A percentile compares a stretch with the other conserved stretches of the same genome.
Evolutionary conservation across 2,329 filamentous ascomycete species (phyloP).

Genomic region (Penicillium sp.): DNA sequence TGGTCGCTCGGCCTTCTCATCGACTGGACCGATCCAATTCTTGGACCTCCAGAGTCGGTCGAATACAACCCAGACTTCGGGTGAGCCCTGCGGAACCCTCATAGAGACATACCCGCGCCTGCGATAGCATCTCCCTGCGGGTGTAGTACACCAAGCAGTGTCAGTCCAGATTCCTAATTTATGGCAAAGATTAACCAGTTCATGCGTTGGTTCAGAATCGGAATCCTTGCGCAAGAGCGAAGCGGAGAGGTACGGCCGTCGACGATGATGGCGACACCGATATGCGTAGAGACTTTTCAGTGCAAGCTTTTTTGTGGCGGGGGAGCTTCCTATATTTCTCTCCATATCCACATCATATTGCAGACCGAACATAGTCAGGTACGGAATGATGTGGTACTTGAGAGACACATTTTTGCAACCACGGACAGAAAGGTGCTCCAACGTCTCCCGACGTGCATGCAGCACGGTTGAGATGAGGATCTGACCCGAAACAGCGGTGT

Average conservation of each 20-base stretch:
- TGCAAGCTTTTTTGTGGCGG: slow-evolving; percentile 42
- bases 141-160: slow-evolving; percentile 58
- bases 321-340: slow-evolving; percentile 33
- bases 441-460: slow-evolving; percentile 50
- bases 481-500: slow-evolving; percentile 57
- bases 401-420: slow-evolving; percentile 62
- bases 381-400: slow-evolving; percentile 61
- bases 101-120: slow-evolving; percentile 55
- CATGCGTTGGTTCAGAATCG: slow-evolving; percentile 58
- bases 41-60: slow-evolving; percentile 57
- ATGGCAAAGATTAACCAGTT: slow-evolving; percentile 56
- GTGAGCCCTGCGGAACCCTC: slow-evolving; percentile 51
- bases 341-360: slow-evolving; percentile 45
- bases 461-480: slow-evolving; percentile 54
- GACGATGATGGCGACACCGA: slow-evolving; percentile 58
- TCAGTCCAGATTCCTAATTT: slow-evolving; percentile 58
- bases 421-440: slow-evolving; percentile 57
- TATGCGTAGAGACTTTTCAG: slow-evolving; percentile 59
- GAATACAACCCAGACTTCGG: slow-evolving; percentile 60
- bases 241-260: slow-evolving; percentile 55
- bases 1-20: slow-evolving; percentile 22
- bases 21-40: slow-evolving; percentile 52
- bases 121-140: slow-evolving; percentile 53
- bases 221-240: slow-evolving; percentile 55
- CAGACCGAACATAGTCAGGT: slow-evolving; percentile 48